Base-by-base conservation (phyloP, 768 basidiomycete species). In the Lactarius trivialis region DNA sequence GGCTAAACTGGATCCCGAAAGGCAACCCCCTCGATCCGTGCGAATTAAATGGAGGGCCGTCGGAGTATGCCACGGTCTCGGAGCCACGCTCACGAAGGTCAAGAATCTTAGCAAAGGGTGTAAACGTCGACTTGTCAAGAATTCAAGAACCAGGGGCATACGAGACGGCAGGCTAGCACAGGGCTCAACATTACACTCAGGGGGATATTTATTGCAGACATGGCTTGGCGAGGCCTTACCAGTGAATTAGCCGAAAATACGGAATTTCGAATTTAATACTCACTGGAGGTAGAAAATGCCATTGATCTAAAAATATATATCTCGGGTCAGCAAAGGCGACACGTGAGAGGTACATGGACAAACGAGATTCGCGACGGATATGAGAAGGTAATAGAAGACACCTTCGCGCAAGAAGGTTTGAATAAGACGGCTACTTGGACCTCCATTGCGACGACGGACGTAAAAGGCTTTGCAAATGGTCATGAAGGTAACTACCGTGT, bases 211-310 rank as follows among this genome's bases (percentile, higher is more conserved):
- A 91, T 85, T 19, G 89, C 89, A 26, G 89, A 90, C 66, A 91
- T 89, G 24, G 82, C 86, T 73, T 89, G 88, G 60, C 85, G 87
- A 55, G 88, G 89, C 76, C 88, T 91, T 65, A 26, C 45, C 7
- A 53, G 14, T 49, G 48, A 48, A 55, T 61, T 56, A 66, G 36
- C 36, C 60, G 48, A 66, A 56, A 68, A 36, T 56, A 67, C 65
- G 55, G 7, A 19, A 55, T 1, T 26, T 26, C 8, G 51, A 58
- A 55, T 26, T n/a, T 49, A 55, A 60, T 7, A 59, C 85, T 66
- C 67, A 89, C 88, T 91, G 89, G n/a, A 91, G 80, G 72, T 91
- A 91, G 71, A 91, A 91, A 37, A 91, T 85, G 48, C 89, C 89
- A 65, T 91, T 91, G 71, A 91, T 84, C 79, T 80, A 63, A 55